Conservation (phyloP, 2,329 filamentous ascomycete species). For the Huntiella savannae region DNA sequence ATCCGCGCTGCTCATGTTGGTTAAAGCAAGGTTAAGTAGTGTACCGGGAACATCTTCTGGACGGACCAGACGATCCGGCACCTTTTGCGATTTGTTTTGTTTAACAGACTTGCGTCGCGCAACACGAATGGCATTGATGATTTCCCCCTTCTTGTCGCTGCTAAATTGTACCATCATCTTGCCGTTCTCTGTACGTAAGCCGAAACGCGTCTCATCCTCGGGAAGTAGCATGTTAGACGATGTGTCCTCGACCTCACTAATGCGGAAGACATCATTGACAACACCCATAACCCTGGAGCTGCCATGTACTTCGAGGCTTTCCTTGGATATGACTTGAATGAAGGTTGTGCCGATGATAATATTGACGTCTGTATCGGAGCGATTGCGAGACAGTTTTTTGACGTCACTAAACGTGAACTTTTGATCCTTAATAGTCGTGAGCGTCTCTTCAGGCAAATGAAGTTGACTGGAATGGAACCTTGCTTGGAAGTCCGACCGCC, state of each 20-base stretch:
- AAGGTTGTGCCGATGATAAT: slow-evolving; percentile 53
- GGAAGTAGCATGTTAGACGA: slow-evolving; percentile 39
- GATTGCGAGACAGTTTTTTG: slow-evolving; percentile 46
- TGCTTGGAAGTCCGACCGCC: slow-evolving; percentile 42
- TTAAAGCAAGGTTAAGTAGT: slow-evolving; percentile 46
- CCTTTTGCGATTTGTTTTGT: slow-evolving; percentile 39
- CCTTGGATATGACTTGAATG: slow-evolving; percentile 48
- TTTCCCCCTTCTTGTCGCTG: slow-evolving; percentile 42
- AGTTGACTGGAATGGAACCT: slow-evolving; percentile 49
- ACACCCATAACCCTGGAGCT: slow-evolving; percentile 41
- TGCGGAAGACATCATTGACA: slow-evolving; percentile 50
- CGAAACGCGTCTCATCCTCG: slow-evolving; percentile 49
- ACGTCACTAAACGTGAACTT: slow-evolving; percentile 47
- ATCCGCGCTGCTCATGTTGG: slow-evolving; percentile 45
- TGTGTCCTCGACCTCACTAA: slow-evolving; percentile 49
- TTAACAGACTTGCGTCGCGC: slow-evolving; percentile 47
- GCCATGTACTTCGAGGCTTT: slow-evolving; percentile 49
- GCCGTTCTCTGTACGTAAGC: slow-evolving; percentile 46
- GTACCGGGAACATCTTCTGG: slow-evolving; percentile 55
- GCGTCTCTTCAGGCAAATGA: slow-evolving; percentile 50
- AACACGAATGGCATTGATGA: slow-evolving; percentile 41
- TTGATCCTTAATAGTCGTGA: slow-evolving; percentile 47
- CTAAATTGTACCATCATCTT: slow-evolving; percentile 57
- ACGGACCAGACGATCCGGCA: slow-evolving; percentile 44
- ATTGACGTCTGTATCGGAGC: slow-evolving; percentile 49